phyloP scores from a whole-genome alignment of 2,329 filamentous ascomycete genomes.

The Monosporascus sp. region DNA sequence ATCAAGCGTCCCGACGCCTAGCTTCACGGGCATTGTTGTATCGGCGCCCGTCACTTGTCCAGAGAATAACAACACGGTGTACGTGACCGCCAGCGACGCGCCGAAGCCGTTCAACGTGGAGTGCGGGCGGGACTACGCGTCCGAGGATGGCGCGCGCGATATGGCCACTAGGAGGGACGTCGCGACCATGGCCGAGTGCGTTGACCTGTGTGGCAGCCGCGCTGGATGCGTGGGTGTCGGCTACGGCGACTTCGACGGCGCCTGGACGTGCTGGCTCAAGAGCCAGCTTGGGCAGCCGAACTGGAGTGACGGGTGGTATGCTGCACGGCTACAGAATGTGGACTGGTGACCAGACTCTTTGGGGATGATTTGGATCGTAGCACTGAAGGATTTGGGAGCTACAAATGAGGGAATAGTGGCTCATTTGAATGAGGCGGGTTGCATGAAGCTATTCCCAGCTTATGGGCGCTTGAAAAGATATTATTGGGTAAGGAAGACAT shows the following conservation, averaged over 20 bases:
- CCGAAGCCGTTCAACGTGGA: slow-evolving; percentile 16
- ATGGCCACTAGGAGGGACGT: slow-evolving; percentile 5
- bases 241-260: slow-evolving; percentile 10
- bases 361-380: no score
- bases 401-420: no score
- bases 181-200: slow-evolving; percentile 12
- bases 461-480: no score
- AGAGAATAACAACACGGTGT: slow-evolving; percentile 16
- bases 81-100: slow-evolving; percentile 6
- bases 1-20: slow-evolving; percentile 7
- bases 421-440: no score
- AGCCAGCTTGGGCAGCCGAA: slow-evolving; percentile 15
- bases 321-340: slow-evolving; percentile 14
- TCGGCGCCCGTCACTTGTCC: slow-evolving; percentile 10
- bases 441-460: no score
- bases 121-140: slow-evolving; percentile 18
- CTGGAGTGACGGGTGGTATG: slow-evolving; percentile 10
- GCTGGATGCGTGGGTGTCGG: slow-evolving; percentile 14
- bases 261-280: slow-evolving; percentile 14
- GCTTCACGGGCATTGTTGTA: slow-evolving; percentile 11
- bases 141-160: slow-evolving; percentile 8
- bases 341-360: background rate
- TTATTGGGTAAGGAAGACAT: no score
- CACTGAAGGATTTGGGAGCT: no score
- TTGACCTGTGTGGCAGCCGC: slow-evolving; percentile 10